These are phyloP conservation scores for Botryotinia convoluta DNA, from an alignment of 2,329 filamentous ascomycete genomes.

Conservation along the genomic window DNA sequence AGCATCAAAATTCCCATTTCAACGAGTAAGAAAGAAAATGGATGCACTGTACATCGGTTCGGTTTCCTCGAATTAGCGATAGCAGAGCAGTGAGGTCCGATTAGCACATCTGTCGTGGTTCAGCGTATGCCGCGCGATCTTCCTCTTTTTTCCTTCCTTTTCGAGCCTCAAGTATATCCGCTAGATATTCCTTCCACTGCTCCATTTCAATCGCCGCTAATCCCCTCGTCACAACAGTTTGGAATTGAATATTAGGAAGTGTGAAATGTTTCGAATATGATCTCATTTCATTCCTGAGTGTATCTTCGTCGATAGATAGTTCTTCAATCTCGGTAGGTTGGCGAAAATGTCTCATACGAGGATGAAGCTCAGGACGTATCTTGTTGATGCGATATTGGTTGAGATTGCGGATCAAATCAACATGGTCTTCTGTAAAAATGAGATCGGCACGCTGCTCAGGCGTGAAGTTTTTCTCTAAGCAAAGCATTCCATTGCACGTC, in stretches of 20 bases:
- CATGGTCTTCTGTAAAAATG: not conserved
- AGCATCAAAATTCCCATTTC: not conserved
- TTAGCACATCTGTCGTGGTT: not conserved
- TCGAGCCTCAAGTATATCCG: not conserved
- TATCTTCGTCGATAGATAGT: not conserved
- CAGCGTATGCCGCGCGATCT: not conserved
- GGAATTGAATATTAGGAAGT: not conserved
- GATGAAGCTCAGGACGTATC: not conserved
- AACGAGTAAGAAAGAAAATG: not conserved
- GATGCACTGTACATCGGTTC: not conserved
- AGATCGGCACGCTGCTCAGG: not conserved
- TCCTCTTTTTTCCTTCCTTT: not conserved
- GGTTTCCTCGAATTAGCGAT: too few species aligned
- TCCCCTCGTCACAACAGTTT: not conserved
- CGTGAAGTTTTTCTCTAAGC: not conserved
- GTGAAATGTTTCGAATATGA: not conserved
- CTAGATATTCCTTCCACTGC: not conserved
- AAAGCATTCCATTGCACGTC: not conserved
- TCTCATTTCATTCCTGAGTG: not conserved
- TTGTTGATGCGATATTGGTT: not conserved
- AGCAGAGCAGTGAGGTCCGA: not conserved
- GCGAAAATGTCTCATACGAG: not conserved
- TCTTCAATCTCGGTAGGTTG: not conserved
- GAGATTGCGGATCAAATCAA: not conserved
- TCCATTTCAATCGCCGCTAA: not conserved